phyloP scores from a whole-genome alignment of 257 asterid genomes.

The Fraxinus excelsior region DNA sequence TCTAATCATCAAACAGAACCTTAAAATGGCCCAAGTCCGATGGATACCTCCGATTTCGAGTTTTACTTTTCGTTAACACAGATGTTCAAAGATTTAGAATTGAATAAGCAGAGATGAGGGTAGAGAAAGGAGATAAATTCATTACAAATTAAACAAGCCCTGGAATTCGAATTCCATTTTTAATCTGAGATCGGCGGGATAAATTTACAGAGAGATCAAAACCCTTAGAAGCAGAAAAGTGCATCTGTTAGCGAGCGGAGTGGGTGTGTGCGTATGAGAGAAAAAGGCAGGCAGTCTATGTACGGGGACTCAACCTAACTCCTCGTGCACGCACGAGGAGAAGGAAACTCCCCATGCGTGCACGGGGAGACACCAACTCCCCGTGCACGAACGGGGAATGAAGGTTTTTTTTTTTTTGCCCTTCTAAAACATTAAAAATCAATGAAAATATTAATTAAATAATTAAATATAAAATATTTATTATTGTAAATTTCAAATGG shows the following conservation, averaged over 20 bases:
- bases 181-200: conserved; percentile 27
- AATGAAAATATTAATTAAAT: no score
- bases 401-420: no score
- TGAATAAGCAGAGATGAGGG: conserved; percentile 17
- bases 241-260: background rate
- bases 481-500: no score
- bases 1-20: conserved; percentile 38
- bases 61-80: conserved; percentile 7
- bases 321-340: no score
- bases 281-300: no score
- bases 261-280: background rate
- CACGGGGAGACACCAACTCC: no score
- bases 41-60: conserved; percentile 5
- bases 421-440: no score
- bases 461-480: no score
- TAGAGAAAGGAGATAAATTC: conserved; percentile 22
- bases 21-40: background rate
- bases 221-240: conserved; percentile 41
- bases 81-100: conserved; percentile 39
- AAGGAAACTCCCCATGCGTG: no score
- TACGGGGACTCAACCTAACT: no score
- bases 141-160: conserved; percentile 15
- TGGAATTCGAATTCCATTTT: conserved; percentile 13
- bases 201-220: conserved; percentile 29
- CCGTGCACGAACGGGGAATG: no score